Evolutionary conservation across 805 yeast genomes (phyloP).

Genomic region (Candida nanaspora): DNA sequence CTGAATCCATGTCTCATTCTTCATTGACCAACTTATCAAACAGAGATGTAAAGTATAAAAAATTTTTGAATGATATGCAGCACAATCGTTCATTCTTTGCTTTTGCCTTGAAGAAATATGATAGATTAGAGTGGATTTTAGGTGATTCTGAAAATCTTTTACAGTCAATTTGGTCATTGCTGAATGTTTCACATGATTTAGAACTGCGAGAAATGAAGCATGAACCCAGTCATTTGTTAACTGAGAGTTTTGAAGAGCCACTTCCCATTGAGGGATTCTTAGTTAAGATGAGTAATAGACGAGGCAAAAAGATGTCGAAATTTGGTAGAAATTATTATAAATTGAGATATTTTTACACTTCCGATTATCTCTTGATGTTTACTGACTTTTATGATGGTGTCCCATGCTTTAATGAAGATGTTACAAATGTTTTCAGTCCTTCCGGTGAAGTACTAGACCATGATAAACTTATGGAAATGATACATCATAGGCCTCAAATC

Average conservation of each 20-base stretch:
- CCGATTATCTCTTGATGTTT: slow-evolving; percentile 54
- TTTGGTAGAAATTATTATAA: slow-evolving; percentile 36
- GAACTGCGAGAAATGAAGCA: slow-evolving; percentile 49
- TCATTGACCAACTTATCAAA: slow-evolving; percentile 1
- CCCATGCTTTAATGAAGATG: slow-evolving; percentile 44
- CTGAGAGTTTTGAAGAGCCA: slow-evolving; percentile 44
- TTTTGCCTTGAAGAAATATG: slow-evolving; percentile 60
- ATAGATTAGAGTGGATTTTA: slow-evolving; percentile 65
- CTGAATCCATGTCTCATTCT: slow-evolving; percentile 7
- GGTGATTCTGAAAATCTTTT: slow-evolving; percentile 36
- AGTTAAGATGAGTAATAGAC: slow-evolving; percentile 43
- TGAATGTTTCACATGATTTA: slow-evolving; percentile 40
- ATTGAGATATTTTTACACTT: slow-evolving; percentile 57
- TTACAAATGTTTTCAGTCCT: slow-evolving; percentile 23
- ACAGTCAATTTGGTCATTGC: slow-evolving; percentile 35
- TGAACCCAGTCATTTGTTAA: slow-evolving; percentile 27
- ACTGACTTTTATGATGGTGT: slow-evolving; percentile 45
- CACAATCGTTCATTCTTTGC: slow-evolving; percentile 21
- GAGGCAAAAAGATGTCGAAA: slow-evolving; percentile 29
- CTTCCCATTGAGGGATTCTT: slow-evolving; percentile 78
- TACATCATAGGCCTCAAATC: slow-evolving; percentile 25
- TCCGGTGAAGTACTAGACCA: slow-evolving; percentile 25
- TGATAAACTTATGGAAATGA: slow-evolving; percentile 13
- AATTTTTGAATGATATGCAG: slow-evolving; percentile 12
- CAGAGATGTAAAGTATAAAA: slow-evolving; percentile 1